phyloP scores from a whole-genome alignment of 805 yeast species.

The Zygosaccharomyces pseudorouxii region DNA sequence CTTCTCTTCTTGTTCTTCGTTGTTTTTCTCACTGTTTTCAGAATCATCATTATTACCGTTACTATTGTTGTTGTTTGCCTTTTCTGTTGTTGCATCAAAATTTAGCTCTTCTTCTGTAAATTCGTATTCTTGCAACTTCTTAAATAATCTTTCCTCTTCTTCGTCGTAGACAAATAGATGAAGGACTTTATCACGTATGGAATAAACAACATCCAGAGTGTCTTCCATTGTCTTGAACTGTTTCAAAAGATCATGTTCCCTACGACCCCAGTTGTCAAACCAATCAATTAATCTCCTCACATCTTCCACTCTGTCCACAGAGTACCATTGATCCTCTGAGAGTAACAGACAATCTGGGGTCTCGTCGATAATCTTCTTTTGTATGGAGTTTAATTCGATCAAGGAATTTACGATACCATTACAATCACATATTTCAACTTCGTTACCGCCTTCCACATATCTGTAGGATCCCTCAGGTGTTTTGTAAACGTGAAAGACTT shows the following conservation, averaged over 20 bases:
- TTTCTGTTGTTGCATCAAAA: conserved; percentile 1
- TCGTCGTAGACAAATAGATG: conserved; percentile 41
- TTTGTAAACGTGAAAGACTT: conserved; percentile 22
- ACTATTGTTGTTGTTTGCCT: not conserved
- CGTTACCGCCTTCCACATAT: conserved; percentile 14
- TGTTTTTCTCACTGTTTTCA: conserved; percentile 1
- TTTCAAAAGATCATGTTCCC: conserved; percentile 63
- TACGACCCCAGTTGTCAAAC: conserved; percentile 69
- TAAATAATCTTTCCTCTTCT: conserved; percentile 41
- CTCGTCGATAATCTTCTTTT: conserved; percentile 68
- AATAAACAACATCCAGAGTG: conserved; percentile 41
- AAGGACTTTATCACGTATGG: conserved; percentile 53
- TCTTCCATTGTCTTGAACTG: conserved; percentile 41
- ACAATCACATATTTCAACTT: conserved; percentile 20
- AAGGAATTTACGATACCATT: conserved; percentile 15
- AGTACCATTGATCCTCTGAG: conserved; percentile 60
- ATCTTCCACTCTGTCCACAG: conserved; percentile 56
- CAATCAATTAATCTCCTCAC: conserved; percentile 53
- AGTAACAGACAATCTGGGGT: conserved; percentile 50
- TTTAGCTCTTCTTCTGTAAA: conserved; percentile 34
- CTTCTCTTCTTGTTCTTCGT: conserved; percentile 27
- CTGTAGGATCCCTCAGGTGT: conserved; percentile 21
- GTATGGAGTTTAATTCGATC: conserved; percentile 32
- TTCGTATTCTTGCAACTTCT: conserved; percentile 38
- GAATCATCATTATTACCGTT: conserved; percentile 11